Conservation (phyloP, 768 basidiomycete genomes). For the Cystobasidiopsis lactophilus region DNA sequence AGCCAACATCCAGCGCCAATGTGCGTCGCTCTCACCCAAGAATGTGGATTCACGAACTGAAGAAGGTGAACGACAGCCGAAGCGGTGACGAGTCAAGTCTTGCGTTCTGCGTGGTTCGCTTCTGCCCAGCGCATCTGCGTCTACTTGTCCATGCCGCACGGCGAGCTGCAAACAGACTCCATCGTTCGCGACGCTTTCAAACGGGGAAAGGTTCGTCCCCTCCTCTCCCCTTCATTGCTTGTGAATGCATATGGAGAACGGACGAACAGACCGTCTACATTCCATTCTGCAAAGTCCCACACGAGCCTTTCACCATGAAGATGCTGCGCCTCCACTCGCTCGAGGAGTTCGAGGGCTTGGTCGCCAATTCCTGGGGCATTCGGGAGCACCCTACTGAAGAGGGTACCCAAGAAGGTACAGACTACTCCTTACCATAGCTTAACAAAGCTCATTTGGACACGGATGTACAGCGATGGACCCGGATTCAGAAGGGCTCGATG, state of each 20-base stretch:
- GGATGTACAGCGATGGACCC: slow-evolving; percentile 1
- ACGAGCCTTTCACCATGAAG: slow-evolving; percentile 3
- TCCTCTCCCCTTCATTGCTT: no score
- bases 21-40: background rate
- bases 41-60: background rate
- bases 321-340: slow-evolving; percentile 4
- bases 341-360: background rate
- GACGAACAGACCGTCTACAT: slow-evolving; percentile 6
- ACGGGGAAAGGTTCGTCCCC: background rate
- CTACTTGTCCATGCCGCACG: slow-evolving; percentile 8
- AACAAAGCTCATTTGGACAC: background rate
- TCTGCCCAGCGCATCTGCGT: slow-evolving; percentile 4
- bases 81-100: slow-evolving; percentile 4
- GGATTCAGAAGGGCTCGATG: slow-evolving; percentile 5
- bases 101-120: slow-evolving; percentile 1
- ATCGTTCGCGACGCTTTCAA: slow-evolving; percentile 5
- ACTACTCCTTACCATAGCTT: background rate
- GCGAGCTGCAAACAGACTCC: slow-evolving; percentile 7
- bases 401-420: background rate
- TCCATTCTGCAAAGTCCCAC: background rate
- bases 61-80: background rate
- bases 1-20: slow-evolving; percentile 1
- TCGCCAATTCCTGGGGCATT: slow-evolving; percentile 9
- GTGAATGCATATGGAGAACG: background rate
- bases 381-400: background rate